Conservation (phyloP, 2,329 filamentous ascomycete genomes). For the Keithomyces neogunnii region DNA sequence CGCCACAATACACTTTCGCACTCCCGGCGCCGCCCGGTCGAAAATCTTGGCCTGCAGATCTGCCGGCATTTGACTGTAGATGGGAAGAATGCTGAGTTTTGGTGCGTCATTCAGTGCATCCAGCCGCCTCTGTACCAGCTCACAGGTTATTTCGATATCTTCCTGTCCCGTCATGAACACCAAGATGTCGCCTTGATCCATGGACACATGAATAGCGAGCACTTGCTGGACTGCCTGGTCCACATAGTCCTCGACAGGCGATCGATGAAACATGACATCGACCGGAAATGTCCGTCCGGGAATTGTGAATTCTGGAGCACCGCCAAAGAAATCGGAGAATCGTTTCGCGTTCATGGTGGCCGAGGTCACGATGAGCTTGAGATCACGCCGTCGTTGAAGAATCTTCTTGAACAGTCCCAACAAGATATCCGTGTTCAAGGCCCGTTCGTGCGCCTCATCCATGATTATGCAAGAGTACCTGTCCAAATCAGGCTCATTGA, state of each 20-base stretch:
- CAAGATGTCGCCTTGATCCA: conserved; percentile 85
- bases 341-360: conserved; percentile 97
- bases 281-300: conserved; percentile 95
- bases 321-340: conserved; percentile 93
- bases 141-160: conserved; percentile 95
- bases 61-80: conserved; percentile 99
- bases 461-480: conserved; percentile 98
- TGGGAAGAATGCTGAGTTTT: conserved; percentile 87
- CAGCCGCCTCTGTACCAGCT: conserved; percentile 79
- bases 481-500: conserved; percentile 87
- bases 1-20: conserved; percentile 94
- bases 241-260: conserved; percentile 95
- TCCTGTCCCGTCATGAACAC: conserved; percentile 99
- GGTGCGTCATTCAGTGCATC: conserved; percentile 88
- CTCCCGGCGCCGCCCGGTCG: conserved; percentile 79
- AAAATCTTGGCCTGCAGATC: conserved; percentile 98
- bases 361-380: conserved; percentile 95
- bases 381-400: conserved; percentile 73
- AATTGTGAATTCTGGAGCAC: conserved; percentile 92
- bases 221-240: conserved; percentile 96
- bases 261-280: conserved; percentile 90
- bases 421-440: conserved; percentile 90
- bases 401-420: conserved; percentile 99
- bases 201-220: conserved; percentile 90
- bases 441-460: conserved; percentile 97